These are phyloP conservation scores for Dianthus caryophyllus DNA, from an alignment of 148 eudicot genomes.

Conservation along the genomic window DNA sequence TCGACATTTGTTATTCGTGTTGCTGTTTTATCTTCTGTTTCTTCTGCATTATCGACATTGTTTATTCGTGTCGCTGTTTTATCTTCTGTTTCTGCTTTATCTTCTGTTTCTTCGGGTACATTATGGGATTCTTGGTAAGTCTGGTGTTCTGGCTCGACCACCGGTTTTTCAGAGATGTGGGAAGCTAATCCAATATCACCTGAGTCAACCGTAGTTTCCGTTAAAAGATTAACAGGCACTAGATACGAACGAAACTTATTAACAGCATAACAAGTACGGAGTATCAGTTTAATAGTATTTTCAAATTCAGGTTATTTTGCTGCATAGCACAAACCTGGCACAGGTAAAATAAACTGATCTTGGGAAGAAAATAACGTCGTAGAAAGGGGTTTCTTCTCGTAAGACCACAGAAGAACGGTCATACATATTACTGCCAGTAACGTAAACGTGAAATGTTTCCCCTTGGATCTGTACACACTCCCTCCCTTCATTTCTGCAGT, in stretches of 20 bases:
- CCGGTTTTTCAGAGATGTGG: conserved; percentile 20
- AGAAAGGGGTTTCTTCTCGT: conserved; percentile 52
- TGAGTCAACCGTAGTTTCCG: conserved; percentile 17
- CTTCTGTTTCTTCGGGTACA: conserved; percentile 26
- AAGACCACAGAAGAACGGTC: conserved; percentile 60
- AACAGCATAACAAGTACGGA: neutral
- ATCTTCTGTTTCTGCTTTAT: conserved; percentile 17
- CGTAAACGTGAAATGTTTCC: conserved; percentile 45
- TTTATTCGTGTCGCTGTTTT: conserved; percentile 24
- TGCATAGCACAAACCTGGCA: conserved; percentile 41
- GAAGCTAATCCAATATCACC: conserved; percentile 25
- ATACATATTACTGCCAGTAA: conserved; percentile 45
- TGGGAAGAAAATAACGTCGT: conserved; percentile 30
- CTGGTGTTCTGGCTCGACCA: conserved; percentile 24
- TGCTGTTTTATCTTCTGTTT: conserved; percentile 18
- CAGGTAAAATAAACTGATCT: conserved; percentile 44
- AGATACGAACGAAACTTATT: neutral
- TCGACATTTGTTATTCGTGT: neutral
- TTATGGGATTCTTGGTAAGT: conserved; percentile 18
- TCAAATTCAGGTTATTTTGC: neutral
- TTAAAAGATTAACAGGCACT: conserved; percentile 3
- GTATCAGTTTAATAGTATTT: neutral
- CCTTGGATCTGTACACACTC: conserved; percentile 39
- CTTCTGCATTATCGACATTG: conserved; percentile 19
- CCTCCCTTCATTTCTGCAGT: conserved; percentile 58